A percentile compares a stretch with the other conserved stretches of the same genome.
phyloP scores from a whole-genome alignment of 805 yeast genomes.

The Metschnikowia cerradonensis region DNA sequence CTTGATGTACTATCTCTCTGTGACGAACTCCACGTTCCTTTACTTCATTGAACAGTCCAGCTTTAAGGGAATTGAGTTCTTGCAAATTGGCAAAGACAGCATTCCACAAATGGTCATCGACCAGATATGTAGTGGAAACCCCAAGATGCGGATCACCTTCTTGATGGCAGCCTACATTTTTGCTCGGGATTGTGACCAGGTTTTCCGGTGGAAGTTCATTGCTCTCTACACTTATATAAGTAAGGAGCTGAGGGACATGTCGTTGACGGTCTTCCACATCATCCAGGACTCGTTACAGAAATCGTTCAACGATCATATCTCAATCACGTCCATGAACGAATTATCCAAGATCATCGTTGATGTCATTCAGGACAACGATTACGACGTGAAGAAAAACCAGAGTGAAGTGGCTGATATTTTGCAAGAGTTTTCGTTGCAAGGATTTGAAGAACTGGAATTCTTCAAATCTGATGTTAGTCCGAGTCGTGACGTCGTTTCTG shows the following conservation, averaged over 20 bases:
- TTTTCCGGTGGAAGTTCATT: slow-evolving; percentile 30
- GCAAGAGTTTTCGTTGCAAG: slow-evolving; percentile 1
- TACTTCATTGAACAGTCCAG: slow-evolving; percentile 22
- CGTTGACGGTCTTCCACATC: slow-evolving; percentile 29
- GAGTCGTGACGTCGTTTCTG: neutral
- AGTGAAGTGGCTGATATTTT: neutral
- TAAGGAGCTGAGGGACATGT: slow-evolving; percentile 17
- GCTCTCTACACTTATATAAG: slow-evolving; percentile 27
- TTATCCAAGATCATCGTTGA: slow-evolving; percentile 26
- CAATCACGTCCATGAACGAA: slow-evolving; percentile 24
- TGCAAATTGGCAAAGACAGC: slow-evolving; percentile 12
- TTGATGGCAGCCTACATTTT: slow-evolving; percentile 31
- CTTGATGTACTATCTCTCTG: slow-evolving; percentile 30
- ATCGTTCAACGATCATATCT: slow-evolving; percentile 25
- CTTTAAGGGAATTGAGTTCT: slow-evolving; percentile 11
- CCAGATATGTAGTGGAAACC: slow-evolving; percentile 18
- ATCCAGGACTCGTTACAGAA: slow-evolving; percentile 25
- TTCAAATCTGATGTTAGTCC: neutral
- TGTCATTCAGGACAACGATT: slow-evolving; percentile 15
- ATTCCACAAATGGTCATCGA: slow-evolving; percentile 30
- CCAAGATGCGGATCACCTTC: slow-evolving; percentile 22
- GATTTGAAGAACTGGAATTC: neutral
- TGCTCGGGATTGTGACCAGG: slow-evolving; percentile 22
- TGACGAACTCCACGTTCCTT: slow-evolving; percentile 23
- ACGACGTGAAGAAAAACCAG: slow-evolving; percentile 7